Base-by-base conservation (phyloP, 768 basidiomycete genomes). In the Naematelia encephala region DNA sequence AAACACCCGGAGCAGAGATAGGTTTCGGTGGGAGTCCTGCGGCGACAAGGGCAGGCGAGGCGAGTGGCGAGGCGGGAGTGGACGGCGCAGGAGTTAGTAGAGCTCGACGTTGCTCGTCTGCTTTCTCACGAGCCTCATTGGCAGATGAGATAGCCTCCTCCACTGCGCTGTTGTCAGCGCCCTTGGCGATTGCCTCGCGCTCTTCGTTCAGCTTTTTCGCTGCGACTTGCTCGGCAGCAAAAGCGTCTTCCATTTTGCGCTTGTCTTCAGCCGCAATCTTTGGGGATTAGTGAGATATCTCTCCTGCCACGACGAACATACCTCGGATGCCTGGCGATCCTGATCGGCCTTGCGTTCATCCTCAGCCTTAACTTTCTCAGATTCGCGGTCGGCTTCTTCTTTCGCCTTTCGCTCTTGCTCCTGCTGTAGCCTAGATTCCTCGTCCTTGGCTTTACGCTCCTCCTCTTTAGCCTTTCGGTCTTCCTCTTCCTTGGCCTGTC, bases 401-500 rank as follows among this genome's bases (percentile, higher is more conserved):
- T 69, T 59, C 3, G 57, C 64, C 45, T 70, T 57, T 22, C 58
- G 59, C 23, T 72, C 67, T 27, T 60, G 59, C 43, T 55, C 61
- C 29, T 61, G 25, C n/a, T 19, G 51, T 3, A 30, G 11, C 25
- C 34, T 12, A 34, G 13, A 48, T 44, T 64, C 64, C 48, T n/a
- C n/a, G n/a, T 61, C 56, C 25, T 69, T 47, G 34, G 85, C 82
- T 68, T 84, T 71, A 48, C 85, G 84, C n/a, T 90, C 77, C 29
- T 77, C 85, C 3, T 79, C 79, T 54, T 83, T 56, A 70, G 51
- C 57, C 47, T 64, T 64, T 29, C 62, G 62, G 58, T 76, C 70
- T 26, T 66, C 62, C 21, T 70, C 68, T 44, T 75, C 75, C 43
- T 61, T 64, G 23, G 66, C 77, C 51, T 64, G 53, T 30, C 60